Evolutionary conservation across 2,329 filamentous ascomycete genomes (phyloP).

Genomic region (Gnomoniopsis sp.): DNA sequence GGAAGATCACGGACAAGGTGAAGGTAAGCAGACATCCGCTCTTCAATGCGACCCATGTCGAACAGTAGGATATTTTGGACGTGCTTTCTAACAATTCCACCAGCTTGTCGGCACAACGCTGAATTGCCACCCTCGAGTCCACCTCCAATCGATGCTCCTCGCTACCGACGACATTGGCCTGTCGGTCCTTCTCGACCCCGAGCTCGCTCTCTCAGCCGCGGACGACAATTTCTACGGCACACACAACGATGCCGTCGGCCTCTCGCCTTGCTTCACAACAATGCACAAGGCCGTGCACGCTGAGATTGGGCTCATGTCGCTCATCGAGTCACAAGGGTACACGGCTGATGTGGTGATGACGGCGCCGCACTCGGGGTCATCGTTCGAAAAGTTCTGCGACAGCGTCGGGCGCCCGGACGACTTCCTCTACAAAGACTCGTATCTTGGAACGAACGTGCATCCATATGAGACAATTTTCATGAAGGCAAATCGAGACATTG

Average conservation of each 20-base stretch:
- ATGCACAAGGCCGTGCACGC: conserved; percentile 24
- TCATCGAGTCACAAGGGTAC: conserved; percentile 26
- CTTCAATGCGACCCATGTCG: too few species aligned
- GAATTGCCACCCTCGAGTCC: conserved; percentile 29
- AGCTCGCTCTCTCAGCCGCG: conserved; percentile 16
- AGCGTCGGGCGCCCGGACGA: conserved; percentile 20
- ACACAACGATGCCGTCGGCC: conserved; percentile 21
- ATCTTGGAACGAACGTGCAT: conserved; percentile 31
- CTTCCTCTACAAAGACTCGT: conserved; percentile 23
- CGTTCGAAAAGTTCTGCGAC: conserved; percentile 15
- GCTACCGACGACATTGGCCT: conserved; percentile 32
- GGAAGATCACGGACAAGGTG: conserved; percentile 27
- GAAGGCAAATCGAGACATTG: conserved; percentile 31
- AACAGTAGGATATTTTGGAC: too few species aligned
- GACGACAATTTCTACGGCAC: conserved; percentile 22
- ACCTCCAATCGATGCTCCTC: conserved; percentile 32
- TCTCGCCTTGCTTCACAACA: conserved; percentile 25
- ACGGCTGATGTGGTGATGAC: conserved; percentile 29
- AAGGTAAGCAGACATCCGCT: conserved; percentile 23
- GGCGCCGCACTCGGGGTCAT: conserved; percentile 22
- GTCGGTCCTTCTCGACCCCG: conserved; percentile 27
- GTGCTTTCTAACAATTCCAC: neutral
- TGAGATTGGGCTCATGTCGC: conserved; percentile 26
- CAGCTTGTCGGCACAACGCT: conserved; percentile 33
- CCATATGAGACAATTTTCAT: conserved; percentile 37